These are phyloP conservation scores for Oryza punctata DNA, from an alignment of 176 grass and related monocot genomes.

Conservation along the genomic window DNA sequence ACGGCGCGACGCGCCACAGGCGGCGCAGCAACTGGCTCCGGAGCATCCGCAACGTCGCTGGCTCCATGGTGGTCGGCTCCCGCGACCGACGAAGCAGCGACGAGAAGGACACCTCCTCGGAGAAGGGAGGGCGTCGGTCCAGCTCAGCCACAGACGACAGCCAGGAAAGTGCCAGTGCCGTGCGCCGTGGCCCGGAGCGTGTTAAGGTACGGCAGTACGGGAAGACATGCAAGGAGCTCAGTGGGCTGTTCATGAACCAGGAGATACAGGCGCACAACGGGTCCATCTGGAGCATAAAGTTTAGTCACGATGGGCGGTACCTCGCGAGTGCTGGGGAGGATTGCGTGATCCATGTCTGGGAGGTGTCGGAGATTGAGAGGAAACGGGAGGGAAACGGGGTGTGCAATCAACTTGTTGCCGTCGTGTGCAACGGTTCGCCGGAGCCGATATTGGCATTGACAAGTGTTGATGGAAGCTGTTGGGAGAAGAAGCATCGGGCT, in stretches of 20 bases:
- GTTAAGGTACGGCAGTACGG: conserved; percentile 76
- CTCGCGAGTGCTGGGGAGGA: conserved; percentile 92
- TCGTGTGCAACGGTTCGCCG: conserved; percentile 55
- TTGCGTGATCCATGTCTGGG: conserved; percentile 92
- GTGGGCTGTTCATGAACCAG: conserved; percentile 85
- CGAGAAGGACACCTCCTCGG: conserved; percentile 81
- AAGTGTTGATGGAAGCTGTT: conserved; percentile 46
- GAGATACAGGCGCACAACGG: conserved; percentile 84
- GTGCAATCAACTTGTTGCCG: conserved; percentile 64
- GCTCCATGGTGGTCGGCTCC: conserved; percentile 49
- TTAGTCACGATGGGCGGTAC: conserved; percentile 78
- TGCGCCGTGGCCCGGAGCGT: conserved; percentile 55
- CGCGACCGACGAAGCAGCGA: conserved; percentile 73
- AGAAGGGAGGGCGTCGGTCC: conserved; percentile 81
- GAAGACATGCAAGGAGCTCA: conserved; percentile 90
- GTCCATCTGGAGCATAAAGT: conserved; percentile 87
- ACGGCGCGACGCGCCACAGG: conserved; percentile 37
- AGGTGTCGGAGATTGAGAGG: conserved; percentile 68
- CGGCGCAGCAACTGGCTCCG: conserved; percentile 67
- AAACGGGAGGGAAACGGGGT: conserved; percentile 55
- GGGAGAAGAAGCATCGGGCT: conserved; percentile 68
- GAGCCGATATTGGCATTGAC: conserved; percentile 58
- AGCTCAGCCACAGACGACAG: conserved; percentile 95
- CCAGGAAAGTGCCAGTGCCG: conserved; percentile 59
- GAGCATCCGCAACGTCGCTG: conserved; percentile 61